Conservation (phyloP, 208 protist species). For the Vickermania ingenoplastis region DNA sequence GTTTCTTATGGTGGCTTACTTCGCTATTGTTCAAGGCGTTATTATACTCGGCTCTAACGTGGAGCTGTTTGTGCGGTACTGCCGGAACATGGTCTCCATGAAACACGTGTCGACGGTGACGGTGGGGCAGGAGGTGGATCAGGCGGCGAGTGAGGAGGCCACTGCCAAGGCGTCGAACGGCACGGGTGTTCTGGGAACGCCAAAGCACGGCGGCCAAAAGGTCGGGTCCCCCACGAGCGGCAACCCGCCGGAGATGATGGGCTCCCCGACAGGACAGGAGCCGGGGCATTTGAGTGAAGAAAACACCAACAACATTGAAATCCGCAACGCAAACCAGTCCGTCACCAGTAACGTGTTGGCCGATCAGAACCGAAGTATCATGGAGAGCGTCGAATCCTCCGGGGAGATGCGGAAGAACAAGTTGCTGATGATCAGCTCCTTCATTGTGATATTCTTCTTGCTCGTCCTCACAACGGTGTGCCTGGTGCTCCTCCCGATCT, state of each 20-base stretch:
- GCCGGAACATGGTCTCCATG: background rate
- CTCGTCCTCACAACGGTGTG: background rate
- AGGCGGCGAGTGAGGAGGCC: background rate
- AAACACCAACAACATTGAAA: background rate
- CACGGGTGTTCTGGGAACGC: background rate
- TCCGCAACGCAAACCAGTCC: background rate
- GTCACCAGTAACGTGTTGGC: background rate
- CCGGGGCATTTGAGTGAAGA: background rate
- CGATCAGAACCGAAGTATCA: slow-evolving; percentile 1
- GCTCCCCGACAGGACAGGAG: background rate
- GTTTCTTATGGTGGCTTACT: background rate
- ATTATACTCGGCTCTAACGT: background rate
- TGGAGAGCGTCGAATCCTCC: background rate
- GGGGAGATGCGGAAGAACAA: background rate
- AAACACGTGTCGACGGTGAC: background rate
- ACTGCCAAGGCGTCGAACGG: background rate
- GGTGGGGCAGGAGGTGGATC: background rate
- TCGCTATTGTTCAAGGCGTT: background rate
- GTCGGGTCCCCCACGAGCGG: background rate
- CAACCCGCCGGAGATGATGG: background rate
- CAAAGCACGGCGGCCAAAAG: background rate
- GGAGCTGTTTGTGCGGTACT: background rate
- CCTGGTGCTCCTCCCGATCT: background rate
- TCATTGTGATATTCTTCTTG: background rate
- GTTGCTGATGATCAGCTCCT: background rate